Evolutionary conservation across 1,284 basidiomycete genomes (phyloP), one percentile per base, ranked within the genome.

Genomic region (Neolentinus lepideus): DNA sequence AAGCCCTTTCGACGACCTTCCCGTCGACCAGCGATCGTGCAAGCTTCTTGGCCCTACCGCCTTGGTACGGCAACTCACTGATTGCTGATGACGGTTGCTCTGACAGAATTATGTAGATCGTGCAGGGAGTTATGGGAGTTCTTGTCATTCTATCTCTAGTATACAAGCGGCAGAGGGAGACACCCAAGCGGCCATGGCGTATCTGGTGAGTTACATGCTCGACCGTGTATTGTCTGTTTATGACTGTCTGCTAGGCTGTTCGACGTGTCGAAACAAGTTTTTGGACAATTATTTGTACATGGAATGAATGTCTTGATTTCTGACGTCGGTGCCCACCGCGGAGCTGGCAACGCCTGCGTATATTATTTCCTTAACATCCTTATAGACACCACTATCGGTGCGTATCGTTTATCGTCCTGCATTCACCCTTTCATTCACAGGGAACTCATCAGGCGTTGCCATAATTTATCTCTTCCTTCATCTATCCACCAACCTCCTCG

Each of bases 331-430:
- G 92, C 91, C 0, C 73, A 84, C 47, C 78, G 83, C 50, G 80
- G 80, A 1, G 75, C 84, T 16, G 80, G 81, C 52, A 95, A 96
- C 67, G 91, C 94, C 3, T 97, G 94, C 66, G 88, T 90, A 16
- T 81, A 86, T 58, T 98, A 98, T 73, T 97, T 98, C 68, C 83
- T 98, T 57, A 96, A 98, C 67, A 90, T 99, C 55, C 76, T 96
- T 31, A 78, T 98, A 59, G 96, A 99, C 71, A 98, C 95, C 19
- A 98, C 95, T 0, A 73, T 96, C 55, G 95, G 93, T 89, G 60
- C 63, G 83, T 69, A 21, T 19, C 43, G 6, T 26, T 6, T 26
- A 50, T 50, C 47, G 16, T 12, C 9, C 47, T 6, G 14, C 8
- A 6, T 12, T 12, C 29, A 6, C 24, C 16, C 27, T 50, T 8